Evolutionary conservation across 768 basidiomycete genomes (phyloP), one percentile per base, ranked within the genome.

Genomic region (Floccularia luteovirens): DNA sequence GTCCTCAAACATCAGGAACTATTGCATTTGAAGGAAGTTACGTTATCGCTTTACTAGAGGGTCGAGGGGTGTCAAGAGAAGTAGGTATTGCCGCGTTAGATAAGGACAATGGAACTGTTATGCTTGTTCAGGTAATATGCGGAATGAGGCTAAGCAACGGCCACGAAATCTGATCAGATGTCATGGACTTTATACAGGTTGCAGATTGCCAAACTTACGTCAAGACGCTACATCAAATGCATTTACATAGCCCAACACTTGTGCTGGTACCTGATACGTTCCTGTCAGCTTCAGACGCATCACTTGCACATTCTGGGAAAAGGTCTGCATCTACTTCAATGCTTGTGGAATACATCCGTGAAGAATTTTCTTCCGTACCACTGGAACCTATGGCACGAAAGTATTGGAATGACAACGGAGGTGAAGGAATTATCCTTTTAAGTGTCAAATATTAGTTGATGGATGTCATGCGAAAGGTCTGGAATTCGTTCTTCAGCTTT

Each of bases 81-180:
- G 77, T 94, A 6, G 92, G 92, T 2, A 77, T 96, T 23, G 90
- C 89, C 0, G 85, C 86, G 0, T 69, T 91, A n/a, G 81, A 92
- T 43, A 75, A 70, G 41, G 82, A 87, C 23, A 88, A 82, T 0
- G 89, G 83, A 1, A 69, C 75, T 20, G 82, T 84, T 14, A 69
- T 78, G 55, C 64, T 93, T 12, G 77, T 90, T 13, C 90, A 94
- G 72, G 90, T 83, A 35, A n/a, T 51, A 30, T 27, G 16, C n/a
- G 27, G n/a, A n/a, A n/a, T n/a, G n/a, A n/a, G n/a, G n/a, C n/a
- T n/a, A n/a, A n/a, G n/a, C n/a, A n/a, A n/a, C 31, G 24, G 34
- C 42, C 38, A 17, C 27, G 25, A 22, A 33, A 42, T 40, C 27
- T 16, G 33, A 38, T 23, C 36, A 7, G 21, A 28, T 8, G 21